These are phyloP conservation scores for Lojkania enalia DNA, from an alignment of 2,329 filamentous ascomycete genomes.

Conservation along the genomic window DNA sequence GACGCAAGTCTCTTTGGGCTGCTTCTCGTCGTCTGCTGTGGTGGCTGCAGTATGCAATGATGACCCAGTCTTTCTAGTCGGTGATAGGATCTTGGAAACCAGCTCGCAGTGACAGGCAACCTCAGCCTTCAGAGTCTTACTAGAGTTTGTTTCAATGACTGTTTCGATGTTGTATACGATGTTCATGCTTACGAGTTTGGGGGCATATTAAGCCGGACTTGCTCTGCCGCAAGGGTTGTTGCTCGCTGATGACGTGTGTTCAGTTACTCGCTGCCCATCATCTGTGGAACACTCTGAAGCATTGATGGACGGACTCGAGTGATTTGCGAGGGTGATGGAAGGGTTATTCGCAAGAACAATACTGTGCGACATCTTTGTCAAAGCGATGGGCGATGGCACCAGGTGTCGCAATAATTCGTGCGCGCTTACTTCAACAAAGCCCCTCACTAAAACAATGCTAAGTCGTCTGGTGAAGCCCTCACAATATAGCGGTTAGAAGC, in stretches of 20 bases:
- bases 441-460: too few relatives aligned
- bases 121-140: neutral
- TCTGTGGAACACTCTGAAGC: neutral
- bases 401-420: constrained; percentile 1
- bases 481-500: too few relatives aligned
- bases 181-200: neutral
- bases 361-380: neutral
- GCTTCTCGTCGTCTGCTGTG: neutral
- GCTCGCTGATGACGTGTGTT: neutral
- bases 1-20: neutral
- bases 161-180: neutral
- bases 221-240: neutral
- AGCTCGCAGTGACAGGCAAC: neutral
- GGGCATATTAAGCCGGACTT: neutral
- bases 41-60: neutral
- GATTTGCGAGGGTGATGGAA: neutral
- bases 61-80: neutral
- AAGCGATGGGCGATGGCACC: neutral
- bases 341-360: neutral
- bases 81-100: neutral
- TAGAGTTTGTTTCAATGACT: neutral
- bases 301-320: neutral
- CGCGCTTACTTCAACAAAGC: too few relatives aligned
- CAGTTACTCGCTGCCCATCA: neutral
- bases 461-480: too few relatives aligned